A percentile compares a stretch with the other conserved stretches of the same genome.
phyloP scores from a whole-genome alignment of 345 rosid species.

The Camelina neglecta region DNA sequence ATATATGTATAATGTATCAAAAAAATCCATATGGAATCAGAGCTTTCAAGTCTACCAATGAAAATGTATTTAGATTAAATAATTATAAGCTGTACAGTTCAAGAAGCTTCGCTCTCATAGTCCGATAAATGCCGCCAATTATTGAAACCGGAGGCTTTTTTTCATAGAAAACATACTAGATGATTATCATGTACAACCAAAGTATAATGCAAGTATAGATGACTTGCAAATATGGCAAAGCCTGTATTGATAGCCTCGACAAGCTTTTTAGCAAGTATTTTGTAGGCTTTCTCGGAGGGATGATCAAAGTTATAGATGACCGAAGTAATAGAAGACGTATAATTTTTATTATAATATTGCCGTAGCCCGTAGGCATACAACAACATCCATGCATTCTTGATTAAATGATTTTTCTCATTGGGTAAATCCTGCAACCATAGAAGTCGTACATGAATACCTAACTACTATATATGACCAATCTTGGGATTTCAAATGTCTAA shows the following conservation, averaged over 20 bases:
- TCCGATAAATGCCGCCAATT: too few relatives aligned
- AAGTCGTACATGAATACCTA: background rate
- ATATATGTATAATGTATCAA: too few relatives aligned
- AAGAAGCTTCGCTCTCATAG: background rate
- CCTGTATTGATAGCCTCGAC: conserved; percentile 31
- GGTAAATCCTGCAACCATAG: conserved; percentile 35
- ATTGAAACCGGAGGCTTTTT: too few relatives aligned
- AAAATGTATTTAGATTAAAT: too few relatives aligned
- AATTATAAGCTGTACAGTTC: too few relatives aligned
- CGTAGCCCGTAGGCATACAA: conserved; percentile 23
- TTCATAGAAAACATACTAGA: too few relatives aligned
- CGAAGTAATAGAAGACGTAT: conserved; percentile 41
- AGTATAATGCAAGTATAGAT: background rate
- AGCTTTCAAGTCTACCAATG: too few relatives aligned
- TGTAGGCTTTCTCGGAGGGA: conserved; percentile 69
- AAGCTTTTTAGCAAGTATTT: conserved; percentile 40
- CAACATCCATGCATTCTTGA: conserved; percentile 34
- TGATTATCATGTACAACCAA: too few relatives aligned
- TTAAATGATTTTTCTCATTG: background rate
- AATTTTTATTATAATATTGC: conserved; percentile 39
- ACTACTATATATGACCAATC: background rate
- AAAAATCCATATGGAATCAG: too few relatives aligned
- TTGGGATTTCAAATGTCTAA: too few relatives aligned
- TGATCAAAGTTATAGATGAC: conserved; percentile 65
- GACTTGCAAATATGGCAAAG: conserved; percentile 32